Conservation (phyloP, 2,329 filamentous ascomycete species). For the Rhinocladiella mackenziei region DNA sequence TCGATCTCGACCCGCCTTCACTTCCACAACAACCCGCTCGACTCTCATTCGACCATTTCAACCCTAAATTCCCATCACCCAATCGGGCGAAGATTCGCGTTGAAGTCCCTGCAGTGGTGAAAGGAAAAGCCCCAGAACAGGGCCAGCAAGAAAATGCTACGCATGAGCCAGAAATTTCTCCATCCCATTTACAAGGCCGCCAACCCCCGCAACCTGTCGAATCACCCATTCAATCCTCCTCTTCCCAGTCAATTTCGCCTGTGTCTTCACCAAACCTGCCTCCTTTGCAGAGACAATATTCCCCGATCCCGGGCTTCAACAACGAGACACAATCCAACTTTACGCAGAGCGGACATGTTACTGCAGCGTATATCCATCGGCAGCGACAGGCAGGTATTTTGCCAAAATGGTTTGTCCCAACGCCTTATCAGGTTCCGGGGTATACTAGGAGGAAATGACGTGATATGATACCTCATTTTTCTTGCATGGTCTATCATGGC, state of each 20-base stretch:
- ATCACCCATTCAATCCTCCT: constrained; percentile 3
- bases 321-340: constrained; percentile 31
- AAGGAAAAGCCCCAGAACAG: no score
- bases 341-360: constrained; percentile 29
- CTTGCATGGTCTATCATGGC: no score
- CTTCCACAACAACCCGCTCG: neutral
- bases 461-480: neutral
- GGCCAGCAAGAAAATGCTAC: no score
- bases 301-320: constrained; percentile 26
- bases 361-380: constrained; percentile 28
- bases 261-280: constrained; percentile 19
- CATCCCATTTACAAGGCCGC: no score
- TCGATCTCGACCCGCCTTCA: constrained; percentile 22
- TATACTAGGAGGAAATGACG: constrained; percentile 25
- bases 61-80: no score
- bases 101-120: no score
- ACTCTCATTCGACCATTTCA: no score
- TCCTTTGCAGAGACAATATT: constrained; percentile 18
- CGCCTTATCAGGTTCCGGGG: constrained; percentile 37
- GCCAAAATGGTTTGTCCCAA: constrained; percentile 31
- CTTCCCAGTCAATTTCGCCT: constrained; percentile 13
- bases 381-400: constrained; percentile 23
- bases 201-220: no score
- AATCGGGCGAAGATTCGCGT: no score
- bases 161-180: no score